Percentiles rank a stretch among this genome's conserved stretches.
Evolutionary conservation across 495 filamentous ascomycete species (phyloP).

Genomic region (Hypoxylon fragiforme): DNA sequence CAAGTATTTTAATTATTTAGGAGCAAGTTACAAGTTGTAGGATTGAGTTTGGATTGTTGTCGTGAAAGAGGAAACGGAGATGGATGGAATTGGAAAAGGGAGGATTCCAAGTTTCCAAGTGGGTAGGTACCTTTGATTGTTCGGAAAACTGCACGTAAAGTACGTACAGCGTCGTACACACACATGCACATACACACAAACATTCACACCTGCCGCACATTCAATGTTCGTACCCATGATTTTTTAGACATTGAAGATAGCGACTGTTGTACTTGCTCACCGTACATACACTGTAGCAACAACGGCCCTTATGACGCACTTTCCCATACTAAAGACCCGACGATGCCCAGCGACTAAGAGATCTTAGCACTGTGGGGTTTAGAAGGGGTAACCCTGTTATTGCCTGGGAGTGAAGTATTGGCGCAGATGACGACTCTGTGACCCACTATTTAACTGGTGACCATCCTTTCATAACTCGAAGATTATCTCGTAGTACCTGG

Average conservation of each 20-base stretch:
- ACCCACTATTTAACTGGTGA: too few species aligned
- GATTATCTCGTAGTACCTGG: too few species aligned
- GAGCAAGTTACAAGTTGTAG: too few species aligned
- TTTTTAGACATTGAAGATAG: too few species aligned
- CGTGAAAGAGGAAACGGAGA: neutral
- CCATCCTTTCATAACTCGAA: too few species aligned
- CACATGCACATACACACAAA: neutral
- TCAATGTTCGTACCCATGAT: too few species aligned
- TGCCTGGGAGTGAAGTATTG: neutral
- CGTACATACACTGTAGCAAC: constrained; percentile 13
- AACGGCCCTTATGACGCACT: neutral
- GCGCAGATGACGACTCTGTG: constrained; percentile 19
- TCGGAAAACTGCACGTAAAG: neutral
- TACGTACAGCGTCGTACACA: neutral
- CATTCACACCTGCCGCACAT: neutral
- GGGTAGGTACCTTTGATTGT: too few species aligned
- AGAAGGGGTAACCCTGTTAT: neutral
- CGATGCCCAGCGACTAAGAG: neutral
- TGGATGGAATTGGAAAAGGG: neutral
- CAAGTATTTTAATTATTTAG: too few species aligned
- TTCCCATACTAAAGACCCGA: constrained; percentile 1
- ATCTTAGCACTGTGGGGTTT: constrained; percentile 17
- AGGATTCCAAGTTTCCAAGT: too few species aligned
- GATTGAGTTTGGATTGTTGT: neutral
- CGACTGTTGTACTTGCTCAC: constrained; percentile 9